These are phyloP conservation scores for Entonaema liquescens DNA, from an alignment of 495 filamentous ascomycete species.

Conservation along the genomic window DNA sequence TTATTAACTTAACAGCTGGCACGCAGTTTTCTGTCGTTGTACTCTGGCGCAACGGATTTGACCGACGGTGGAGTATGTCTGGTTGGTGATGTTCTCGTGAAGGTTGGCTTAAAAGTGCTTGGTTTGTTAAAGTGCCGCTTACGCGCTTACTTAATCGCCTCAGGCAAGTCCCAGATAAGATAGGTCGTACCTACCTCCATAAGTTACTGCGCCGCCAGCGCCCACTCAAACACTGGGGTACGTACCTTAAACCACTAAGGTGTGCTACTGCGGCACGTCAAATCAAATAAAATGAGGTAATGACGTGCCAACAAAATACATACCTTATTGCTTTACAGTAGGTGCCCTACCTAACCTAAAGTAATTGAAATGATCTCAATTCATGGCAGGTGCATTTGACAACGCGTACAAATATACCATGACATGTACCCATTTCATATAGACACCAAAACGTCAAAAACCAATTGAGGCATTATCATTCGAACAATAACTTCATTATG, in stretches of 20 bases:
- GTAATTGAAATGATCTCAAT: too few relatives aligned
- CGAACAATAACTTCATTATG: slow-evolving; percentile 2
- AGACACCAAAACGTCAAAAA: not conserved
- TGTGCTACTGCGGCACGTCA: not conserved
- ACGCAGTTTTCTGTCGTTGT: slow-evolving; percentile 3
- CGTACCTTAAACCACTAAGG: not conserved
- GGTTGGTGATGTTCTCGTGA: slow-evolving; percentile 37
- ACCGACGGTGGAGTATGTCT: slow-evolving; percentile 3
- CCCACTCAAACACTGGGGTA: not conserved
- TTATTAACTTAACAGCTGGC: slow-evolving; percentile 6
- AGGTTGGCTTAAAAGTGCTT: slow-evolving; percentile 28
- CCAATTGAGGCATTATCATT: not conserved
- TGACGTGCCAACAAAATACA: slow-evolving; percentile 5
- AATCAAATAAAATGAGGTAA: slow-evolving; percentile 27
- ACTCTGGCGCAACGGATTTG: slow-evolving; percentile 18
- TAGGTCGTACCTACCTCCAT: not conserved
- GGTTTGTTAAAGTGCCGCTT: slow-evolving; percentile 37
- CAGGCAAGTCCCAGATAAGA: not conserved
- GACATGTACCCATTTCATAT: not conserved
- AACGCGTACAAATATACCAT: too few relatives aligned
- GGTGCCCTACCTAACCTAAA: too few relatives aligned
- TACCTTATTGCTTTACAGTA: too few relatives aligned
- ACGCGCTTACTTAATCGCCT: slow-evolving; percentile 32
- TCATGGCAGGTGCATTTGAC: too few relatives aligned
- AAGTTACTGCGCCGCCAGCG: not conserved